Evolutionary conservation across 2,329 filamentous ascomycete species (phyloP), one percentile per base, ranked within the genome.

Genomic region (Calonectria honghensis): DNA sequence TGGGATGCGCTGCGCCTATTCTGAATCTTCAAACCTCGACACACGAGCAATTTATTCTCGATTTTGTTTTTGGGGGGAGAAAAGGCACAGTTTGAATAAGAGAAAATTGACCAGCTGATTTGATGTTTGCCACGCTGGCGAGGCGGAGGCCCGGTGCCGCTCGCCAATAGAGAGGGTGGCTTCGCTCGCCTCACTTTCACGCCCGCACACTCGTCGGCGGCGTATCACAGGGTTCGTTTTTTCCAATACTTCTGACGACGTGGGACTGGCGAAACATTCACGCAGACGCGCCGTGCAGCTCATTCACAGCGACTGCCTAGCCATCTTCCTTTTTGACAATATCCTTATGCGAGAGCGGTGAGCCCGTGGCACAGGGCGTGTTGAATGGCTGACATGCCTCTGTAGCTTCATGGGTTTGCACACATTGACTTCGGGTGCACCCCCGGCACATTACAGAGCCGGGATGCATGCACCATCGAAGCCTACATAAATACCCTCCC

Each of bases 71-170:
- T 39, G 1, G 9, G 20, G 10, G 35, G 35, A 73, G 52, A 39
- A n/a, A 74, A 29, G 18, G 13, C 32, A n/a, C 39, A 35, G 68
- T 63, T 41, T 51, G n/a, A 63, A 50, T 75, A 66, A 66, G 76
- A 73, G 75, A 71, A 73, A 59, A 78, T 78, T 72, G 74, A 73
- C 72, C 74, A 79, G 61, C 73, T 77, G 74, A 72, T 78, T 79
- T 71, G 74, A 73, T 74, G 76, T 77, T 81, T 79, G 79, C 79
- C 79, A 81, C 79, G 79, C 79, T 80, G 78, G 79, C 79, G 80
- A 77, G 79, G 79, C 79, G 79, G 78, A 76, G 73, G 70, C 57
- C 76, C 73, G 71, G 71, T 66, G 52, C 74, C 74, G 72, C 72
- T 79, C 79, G 70, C 79, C 79, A 81, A 81, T 81, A 70, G 67